A percentile compares a stretch with the other conserved stretches of the same genome.
Evolutionary conservation across 2,329 filamentous ascomycete genomes (phyloP).

Genomic region (Fusarium sp.): DNA sequence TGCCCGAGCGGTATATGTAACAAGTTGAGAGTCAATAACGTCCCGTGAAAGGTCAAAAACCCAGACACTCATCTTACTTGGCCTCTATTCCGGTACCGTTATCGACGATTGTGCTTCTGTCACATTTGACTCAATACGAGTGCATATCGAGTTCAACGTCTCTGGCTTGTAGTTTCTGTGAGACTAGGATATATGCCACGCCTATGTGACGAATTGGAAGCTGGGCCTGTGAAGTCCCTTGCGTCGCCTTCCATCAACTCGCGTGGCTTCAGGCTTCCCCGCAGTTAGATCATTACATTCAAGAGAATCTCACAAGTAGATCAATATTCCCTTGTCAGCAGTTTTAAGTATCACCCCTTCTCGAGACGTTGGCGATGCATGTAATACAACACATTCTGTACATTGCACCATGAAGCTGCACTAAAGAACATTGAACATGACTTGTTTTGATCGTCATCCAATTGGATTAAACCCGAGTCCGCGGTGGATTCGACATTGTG

Average conservation of each 20-base stretch:
- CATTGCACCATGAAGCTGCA: neutral
- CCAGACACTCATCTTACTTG: neutral
- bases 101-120: neutral
- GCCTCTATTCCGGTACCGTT: neutral
- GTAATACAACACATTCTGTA: neutral
- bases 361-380: slow-evolving; percentile 6
- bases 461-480: slow-evolving; percentile 37
- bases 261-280: slow-evolving; percentile 31
- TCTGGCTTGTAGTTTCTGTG: neutral
- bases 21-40: slow-evolving; percentile 11
- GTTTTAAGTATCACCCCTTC: slow-evolving; percentile 2
- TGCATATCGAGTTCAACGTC: neutral
- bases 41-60: neutral
- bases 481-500: slow-evolving; percentile 35
- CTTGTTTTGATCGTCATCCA: slow-evolving; percentile 26
- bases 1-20: slow-evolving; percentile 15
- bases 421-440: slow-evolving; percentile 8
- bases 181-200: slow-evolving; percentile 3
- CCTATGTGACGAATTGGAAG: slow-evolving; percentile 3
- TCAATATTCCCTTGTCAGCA: neutral
- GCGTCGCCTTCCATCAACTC: slow-evolving; percentile 22
- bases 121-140: slow-evolving; percentile 18
- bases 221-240: slow-evolving; percentile 11
- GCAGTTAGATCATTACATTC: slow-evolving; percentile 4
- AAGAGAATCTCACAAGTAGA: neutral